A percentile compares a stretch with the other conserved stretches of the same genome.
Evolutionary conservation across 208 protist species (phyloP).

Genomic region (Trypanosoma caninum): DNA sequence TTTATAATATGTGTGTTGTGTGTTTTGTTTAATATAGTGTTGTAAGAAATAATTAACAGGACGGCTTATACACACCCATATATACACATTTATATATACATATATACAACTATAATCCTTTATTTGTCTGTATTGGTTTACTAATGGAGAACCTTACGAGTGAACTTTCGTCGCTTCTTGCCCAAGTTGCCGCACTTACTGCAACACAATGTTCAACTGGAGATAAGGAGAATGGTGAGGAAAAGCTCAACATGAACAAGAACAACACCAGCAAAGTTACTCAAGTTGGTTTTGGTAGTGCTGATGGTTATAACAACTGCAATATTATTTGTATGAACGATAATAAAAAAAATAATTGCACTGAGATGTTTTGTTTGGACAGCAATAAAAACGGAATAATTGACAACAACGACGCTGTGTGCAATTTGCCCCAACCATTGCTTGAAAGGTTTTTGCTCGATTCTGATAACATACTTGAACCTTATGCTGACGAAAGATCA

Average conservation of each 20-base stretch:
- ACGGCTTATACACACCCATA: too few relatives aligned
- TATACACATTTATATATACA: too few relatives aligned
- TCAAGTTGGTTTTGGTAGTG: background rate
- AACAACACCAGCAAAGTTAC: background rate
- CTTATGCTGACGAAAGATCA: too few relatives aligned
- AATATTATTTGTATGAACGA: background rate
- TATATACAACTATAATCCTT: too few relatives aligned
- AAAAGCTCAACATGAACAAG: background rate
- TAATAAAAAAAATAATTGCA: background rate
- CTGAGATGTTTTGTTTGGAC: too few relatives aligned
- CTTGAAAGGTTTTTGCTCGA: too few relatives aligned
- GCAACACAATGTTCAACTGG: slow-evolving; percentile 1
- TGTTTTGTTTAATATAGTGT: background rate
- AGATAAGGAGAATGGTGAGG: background rate
- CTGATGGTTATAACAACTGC: background rate
- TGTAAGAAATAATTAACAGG: too few relatives aligned
- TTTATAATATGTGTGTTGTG: slow-evolving; percentile 14
- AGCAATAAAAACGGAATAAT: too few relatives aligned
- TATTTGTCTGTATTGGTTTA: too few relatives aligned
- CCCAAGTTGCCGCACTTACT: slow-evolving; percentile 6
- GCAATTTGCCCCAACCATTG: too few relatives aligned
- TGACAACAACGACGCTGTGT: too few relatives aligned
- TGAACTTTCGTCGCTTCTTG: slow-evolving; percentile 9
- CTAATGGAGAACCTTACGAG: slow-evolving; percentile 9
- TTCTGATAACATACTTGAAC: too few relatives aligned